Evolutionary conservation across 768 basidiomycete genomes (phyloP).

Genomic region (Hygrophoropsis aurantiaca): DNA sequence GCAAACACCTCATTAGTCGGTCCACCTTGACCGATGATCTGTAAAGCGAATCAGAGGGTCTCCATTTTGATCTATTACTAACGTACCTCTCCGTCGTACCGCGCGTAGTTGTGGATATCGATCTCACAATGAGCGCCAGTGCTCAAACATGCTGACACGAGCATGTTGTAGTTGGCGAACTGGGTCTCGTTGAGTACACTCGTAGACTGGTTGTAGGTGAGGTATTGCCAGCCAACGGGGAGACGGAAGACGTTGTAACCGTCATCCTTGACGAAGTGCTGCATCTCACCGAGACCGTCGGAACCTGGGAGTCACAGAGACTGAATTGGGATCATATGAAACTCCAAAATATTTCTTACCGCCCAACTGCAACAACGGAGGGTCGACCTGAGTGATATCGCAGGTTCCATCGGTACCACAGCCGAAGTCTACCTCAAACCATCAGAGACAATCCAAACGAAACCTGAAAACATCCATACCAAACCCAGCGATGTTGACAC

Average conservation of each 20-base stretch:
- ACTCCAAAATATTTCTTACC: constrained; percentile 25
- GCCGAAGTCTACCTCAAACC: constrained; percentile 40
- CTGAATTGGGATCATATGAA: not conserved
- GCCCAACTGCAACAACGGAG: constrained; percentile 45
- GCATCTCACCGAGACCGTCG: constrained; percentile 49
- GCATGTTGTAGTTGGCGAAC: constrained; percentile 54
- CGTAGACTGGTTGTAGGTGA: constrained; percentile 37
- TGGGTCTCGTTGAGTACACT: constrained; percentile 42
- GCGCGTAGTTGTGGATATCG: constrained; percentile 62
- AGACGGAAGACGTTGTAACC: constrained; percentile 59
- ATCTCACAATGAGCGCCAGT: constrained; percentile 55
- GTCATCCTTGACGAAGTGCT: constrained; percentile 56
- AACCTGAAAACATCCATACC: constrained; percentile 16
- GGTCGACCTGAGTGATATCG: constrained; percentile 35
- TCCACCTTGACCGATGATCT: constrained; percentile 65
- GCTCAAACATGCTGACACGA: constrained; percentile 34
- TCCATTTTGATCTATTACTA: not conserved
- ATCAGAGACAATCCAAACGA: not conserved
- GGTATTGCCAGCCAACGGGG: constrained; percentile 61
- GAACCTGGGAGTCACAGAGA: not conserved
- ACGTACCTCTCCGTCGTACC: constrained; percentile 47
- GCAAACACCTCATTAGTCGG: constrained; percentile 57
- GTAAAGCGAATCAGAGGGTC: not conserved
- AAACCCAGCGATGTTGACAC: constrained; percentile 57
- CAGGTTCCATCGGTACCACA: constrained; percentile 46